These are phyloP conservation scores for Raffaelea arxii DNA, from an alignment of 2,329 filamentous ascomycete genomes.

Conservation along the genomic window DNA sequence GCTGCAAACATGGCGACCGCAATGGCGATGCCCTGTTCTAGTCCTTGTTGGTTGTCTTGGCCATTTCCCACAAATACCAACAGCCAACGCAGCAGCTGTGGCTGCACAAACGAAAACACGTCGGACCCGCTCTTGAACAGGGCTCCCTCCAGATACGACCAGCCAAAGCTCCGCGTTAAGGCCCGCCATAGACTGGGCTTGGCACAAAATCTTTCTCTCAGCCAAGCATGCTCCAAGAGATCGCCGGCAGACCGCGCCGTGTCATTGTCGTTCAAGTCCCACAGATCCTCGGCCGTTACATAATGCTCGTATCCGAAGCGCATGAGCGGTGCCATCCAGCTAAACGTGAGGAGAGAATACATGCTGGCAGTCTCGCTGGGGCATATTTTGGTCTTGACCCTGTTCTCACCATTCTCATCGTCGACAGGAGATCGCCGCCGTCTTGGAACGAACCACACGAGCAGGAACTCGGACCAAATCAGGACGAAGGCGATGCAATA, in stretches of 20 bases:
- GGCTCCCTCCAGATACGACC: constrained; percentile 70
- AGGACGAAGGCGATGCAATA: constrained; percentile 66
- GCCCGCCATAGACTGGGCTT: constrained; percentile 80
- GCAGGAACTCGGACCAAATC: constrained; percentile 57
- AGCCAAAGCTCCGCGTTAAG: constrained; percentile 73
- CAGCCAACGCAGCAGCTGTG: constrained; percentile 78
- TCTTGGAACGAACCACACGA: constrained; percentile 87
- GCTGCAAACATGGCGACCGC: constrained; percentile 86
- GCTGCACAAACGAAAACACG: constrained; percentile 76
- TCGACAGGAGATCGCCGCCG: constrained; percentile 47
- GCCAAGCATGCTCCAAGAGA: constrained; percentile 69
- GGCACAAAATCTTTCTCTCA: constrained; percentile 51
- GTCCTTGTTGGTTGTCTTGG: constrained; percentile 51
- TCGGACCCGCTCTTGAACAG: constrained; percentile 89
- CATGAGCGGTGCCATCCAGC: constrained; percentile 99
- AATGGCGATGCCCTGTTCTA: constrained; percentile 77
- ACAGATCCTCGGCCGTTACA: constrained; percentile 89
- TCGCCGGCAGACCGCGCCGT: constrained; percentile 62
- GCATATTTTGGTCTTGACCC: too few relatives aligned
- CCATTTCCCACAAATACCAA: constrained; percentile 75
- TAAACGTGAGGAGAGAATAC: constrained; percentile 88
- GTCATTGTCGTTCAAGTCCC: constrained; percentile 74
- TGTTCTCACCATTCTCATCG: constrained; percentile 50
- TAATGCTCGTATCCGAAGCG: constrained; percentile 85
- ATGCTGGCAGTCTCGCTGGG: constrained; percentile 86